phyloP scores from a whole-genome alignment of 2,329 filamentous ascomycete genomes.

The Exophiala lecanii-corni region DNA sequence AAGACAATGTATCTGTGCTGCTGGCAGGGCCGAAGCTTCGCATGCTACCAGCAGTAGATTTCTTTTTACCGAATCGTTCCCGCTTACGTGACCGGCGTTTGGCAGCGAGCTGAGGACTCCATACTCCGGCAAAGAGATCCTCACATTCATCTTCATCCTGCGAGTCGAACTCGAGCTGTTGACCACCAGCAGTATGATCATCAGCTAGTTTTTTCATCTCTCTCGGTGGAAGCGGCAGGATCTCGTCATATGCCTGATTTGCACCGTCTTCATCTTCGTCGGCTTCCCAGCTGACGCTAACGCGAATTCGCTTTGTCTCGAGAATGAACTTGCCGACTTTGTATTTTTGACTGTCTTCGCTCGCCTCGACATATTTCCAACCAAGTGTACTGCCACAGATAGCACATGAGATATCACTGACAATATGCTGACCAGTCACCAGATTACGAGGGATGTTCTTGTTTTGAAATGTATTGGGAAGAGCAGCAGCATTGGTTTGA shows the following conservation, averaged over 20 bases:
- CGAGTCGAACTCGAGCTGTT: constrained; percentile 53
- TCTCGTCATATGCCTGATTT: constrained; percentile 12
- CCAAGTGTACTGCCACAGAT: constrained; percentile 55
- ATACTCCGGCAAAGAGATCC: constrained; percentile 59
- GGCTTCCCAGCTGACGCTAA: constrained; percentile 50
- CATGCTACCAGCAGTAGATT: constrained; percentile 8
- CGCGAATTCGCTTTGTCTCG: constrained; percentile 54
- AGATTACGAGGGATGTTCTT: constrained; percentile 54
- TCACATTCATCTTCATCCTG: constrained; percentile 65
- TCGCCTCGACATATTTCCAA: constrained; percentile 62
- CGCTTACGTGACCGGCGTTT: constrained; percentile 35
- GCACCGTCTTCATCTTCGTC: constrained; percentile 9
- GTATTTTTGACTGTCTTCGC: constrained; percentile 58
- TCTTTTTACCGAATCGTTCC: constrained; percentile 19
- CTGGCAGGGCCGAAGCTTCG: constrained; percentile 10
- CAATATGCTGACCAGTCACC: constrained; percentile 60
- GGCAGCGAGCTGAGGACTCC: constrained; percentile 52
- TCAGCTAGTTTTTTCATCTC: constrained; percentile 19
- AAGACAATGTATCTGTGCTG: constrained; percentile 20
- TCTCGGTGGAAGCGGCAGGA: constrained; percentile 15
- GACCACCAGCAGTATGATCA: not conserved
- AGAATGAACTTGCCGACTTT: constrained; percentile 65
- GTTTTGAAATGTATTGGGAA: constrained; percentile 57
- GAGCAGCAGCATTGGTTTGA: constrained; percentile 29
- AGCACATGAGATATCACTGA: constrained; percentile 55